Conservation (phyloP, 768 basidiomycete species). For the Trametes sanguinea region DNA sequence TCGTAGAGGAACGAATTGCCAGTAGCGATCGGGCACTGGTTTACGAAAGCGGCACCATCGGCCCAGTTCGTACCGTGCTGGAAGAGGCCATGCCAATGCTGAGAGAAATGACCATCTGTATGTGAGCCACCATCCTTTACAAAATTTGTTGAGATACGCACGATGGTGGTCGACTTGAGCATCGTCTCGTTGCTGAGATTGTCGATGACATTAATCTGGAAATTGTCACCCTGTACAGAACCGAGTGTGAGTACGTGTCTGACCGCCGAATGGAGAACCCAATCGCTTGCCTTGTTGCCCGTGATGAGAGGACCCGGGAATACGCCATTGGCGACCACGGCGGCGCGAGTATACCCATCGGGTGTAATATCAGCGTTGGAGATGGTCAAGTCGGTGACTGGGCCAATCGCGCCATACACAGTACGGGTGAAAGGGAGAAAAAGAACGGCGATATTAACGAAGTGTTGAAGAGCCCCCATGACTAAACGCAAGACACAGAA, state of each 20-base stretch:
- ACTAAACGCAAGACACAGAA: neutral
- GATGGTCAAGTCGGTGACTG: conserved; percentile 30
- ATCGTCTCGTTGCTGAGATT: conserved; percentile 24
- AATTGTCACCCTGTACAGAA: conserved; percentile 23
- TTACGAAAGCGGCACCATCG: conserved; percentile 51
- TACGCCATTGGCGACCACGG: conserved; percentile 22
- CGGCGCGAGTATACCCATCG: conserved; percentile 34
- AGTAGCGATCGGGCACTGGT: conserved; percentile 39
- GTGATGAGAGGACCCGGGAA: conserved; percentile 29
- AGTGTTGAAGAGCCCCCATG: conserved; percentile 8
- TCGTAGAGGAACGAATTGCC: conserved; percentile 45
- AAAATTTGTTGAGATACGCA: neutral
- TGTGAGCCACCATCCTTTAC: too few relatives aligned
- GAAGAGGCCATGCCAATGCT: conserved; percentile 53
- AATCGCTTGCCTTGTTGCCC: conserved; percentile 26
- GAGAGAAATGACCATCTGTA: neutral
- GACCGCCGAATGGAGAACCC: neutral
- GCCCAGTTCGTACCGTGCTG: conserved; percentile 46
- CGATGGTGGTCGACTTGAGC: conserved; percentile 27
- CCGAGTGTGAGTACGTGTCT: neutral
- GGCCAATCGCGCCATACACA: conserved; percentile 27
- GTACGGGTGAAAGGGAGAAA: neutral
- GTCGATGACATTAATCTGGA: conserved; percentile 29
- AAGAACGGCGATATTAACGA: neutral
- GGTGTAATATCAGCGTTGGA: conserved; percentile 33